Percentiles rank a stretch among this genome's conserved stretches.
These are phyloP conservation scores for Penicillium angulare DNA, from an alignment of 495 filamentous ascomycete genomes.

Conservation along the genomic window DNA sequence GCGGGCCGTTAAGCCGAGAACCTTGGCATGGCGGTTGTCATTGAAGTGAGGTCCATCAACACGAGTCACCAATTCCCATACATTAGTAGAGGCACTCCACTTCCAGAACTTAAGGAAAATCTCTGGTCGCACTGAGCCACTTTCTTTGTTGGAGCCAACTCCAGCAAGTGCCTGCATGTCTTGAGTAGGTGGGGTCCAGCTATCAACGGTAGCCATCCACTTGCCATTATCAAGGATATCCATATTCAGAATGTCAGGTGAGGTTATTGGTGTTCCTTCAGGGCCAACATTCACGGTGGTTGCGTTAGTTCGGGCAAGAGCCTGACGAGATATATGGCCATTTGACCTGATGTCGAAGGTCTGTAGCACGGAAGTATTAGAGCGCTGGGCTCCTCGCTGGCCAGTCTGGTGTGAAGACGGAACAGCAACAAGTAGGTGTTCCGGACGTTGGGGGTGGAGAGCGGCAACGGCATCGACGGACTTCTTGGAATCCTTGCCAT, in stretches of 20 bases:
- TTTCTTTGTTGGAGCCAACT: constrained; percentile 32
- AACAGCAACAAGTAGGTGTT: constrained; percentile 61
- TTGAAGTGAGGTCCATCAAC: constrained; percentile 78
- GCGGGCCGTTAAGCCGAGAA: constrained; percentile 70
- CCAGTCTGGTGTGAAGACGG: constrained; percentile 45
- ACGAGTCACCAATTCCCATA: constrained; percentile 74
- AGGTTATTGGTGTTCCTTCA: constrained; percentile 61
- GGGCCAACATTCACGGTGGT: constrained; percentile 75
- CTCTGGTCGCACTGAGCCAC: constrained; percentile 49
- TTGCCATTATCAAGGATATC: constrained; percentile 72
- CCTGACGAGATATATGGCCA: constrained; percentile 76
- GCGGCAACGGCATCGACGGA: constrained; percentile 16
- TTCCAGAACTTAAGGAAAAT: constrained; percentile 89
- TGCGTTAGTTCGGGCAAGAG: constrained; percentile 80
- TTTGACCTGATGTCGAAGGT: constrained; percentile 76
- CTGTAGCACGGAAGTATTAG: constrained; percentile 63
- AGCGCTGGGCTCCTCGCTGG: constrained; percentile 24
- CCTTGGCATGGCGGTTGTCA: constrained; percentile 46
- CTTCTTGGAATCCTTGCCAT: constrained; percentile 9
- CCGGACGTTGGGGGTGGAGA: constrained; percentile 56
- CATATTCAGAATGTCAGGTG: constrained; percentile 73
- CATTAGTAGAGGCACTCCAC: constrained; percentile 58
- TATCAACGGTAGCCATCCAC: constrained; percentile 91
- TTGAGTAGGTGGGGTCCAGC: constrained; percentile 71
- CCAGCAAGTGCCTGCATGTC: constrained; percentile 57